These are phyloP conservation scores for Sporothrix phasma DNA, from an alignment of 2,329 filamentous ascomycete species.

Conservation along the genomic window DNA sequence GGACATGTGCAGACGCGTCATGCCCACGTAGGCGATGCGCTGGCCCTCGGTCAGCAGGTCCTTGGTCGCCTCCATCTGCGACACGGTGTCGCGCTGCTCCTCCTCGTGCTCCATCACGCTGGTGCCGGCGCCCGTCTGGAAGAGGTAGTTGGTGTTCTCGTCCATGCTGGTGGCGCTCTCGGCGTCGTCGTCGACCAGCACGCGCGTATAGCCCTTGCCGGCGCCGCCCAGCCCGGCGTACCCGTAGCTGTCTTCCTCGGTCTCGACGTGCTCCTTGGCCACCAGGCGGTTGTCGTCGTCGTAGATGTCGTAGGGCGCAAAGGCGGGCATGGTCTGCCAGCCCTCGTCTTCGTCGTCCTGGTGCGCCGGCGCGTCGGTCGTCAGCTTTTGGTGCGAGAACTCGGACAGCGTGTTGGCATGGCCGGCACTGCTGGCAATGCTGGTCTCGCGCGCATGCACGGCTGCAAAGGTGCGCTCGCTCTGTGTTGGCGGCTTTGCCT, in stretches of 20 bases:
- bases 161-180: constrained; percentile 93
- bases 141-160: constrained; percentile 92
- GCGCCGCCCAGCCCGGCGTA: constrained; percentile 78
- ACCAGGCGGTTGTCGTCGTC: constrained; percentile 85
- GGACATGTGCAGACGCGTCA: constrained; percentile 72
- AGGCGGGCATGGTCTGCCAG: constrained; percentile 93
- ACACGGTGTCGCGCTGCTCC: constrained; percentile 72
- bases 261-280: constrained; percentile 67
- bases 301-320: constrained; percentile 88
- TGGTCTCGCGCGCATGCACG: constrained; percentile 31
- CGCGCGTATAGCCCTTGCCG: constrained; percentile 87
- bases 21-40: constrained; percentile 88
- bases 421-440: constrained; percentile 29
- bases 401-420: constrained; percentile 51
- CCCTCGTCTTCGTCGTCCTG: constrained; percentile 53
- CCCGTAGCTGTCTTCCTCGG: constrained; percentile 53
- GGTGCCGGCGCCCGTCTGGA: constrained; percentile 52
- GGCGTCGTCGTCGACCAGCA: constrained; percentile 90
- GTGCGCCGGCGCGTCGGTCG: constrained; percentile 45
- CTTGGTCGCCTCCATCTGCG: constrained; percentile 93
- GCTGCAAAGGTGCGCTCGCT: constrained; percentile 19
- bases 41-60: constrained; percentile 91
- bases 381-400: constrained; percentile 80
- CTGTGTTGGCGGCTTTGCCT: neutral
- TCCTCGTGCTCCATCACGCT: constrained; percentile 60